Conservation (phyloP, 768 basidiomycete species). For the Psilocybe subaeruginosa region DNA sequence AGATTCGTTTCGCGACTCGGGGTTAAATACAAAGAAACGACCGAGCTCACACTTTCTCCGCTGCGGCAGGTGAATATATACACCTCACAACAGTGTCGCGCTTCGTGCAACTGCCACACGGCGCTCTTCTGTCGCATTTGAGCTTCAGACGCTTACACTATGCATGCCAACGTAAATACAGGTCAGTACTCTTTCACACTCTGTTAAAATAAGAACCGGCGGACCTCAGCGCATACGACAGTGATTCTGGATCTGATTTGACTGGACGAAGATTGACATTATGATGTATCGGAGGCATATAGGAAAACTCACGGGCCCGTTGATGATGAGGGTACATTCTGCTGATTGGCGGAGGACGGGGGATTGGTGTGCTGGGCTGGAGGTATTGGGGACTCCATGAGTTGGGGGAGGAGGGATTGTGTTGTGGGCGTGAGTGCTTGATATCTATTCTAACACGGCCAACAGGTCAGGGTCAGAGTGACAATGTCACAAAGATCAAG, state of each 20-base stretch:
- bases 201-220: slow-evolving; percentile 18
- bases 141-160: slow-evolving; percentile 90
- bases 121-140: slow-evolving; percentile 79
- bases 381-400: slow-evolving; percentile 13
- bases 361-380: slow-evolving; percentile 6
- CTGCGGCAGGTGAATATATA: slow-evolving; percentile 79
- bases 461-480: slow-evolving; percentile 1
- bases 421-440: slow-evolving; percentile 4
- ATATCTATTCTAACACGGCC: slow-evolving; percentile 9
- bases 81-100: slow-evolving; percentile 76
- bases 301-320: slow-evolving; percentile 18
- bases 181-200: neutral
- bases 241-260: slow-evolving; percentile 72
- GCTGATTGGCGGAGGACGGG: neutral
- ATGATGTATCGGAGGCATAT: slow-evolving; percentile 3
- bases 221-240: slow-evolving; percentile 81
- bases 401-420: slow-evolving; percentile 4
- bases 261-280: slow-evolving; percentile 38
- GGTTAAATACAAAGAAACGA: slow-evolving; percentile 6
- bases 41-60: slow-evolving; percentile 72
- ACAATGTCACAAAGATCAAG: neutral
- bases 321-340: slow-evolving; percentile 14
- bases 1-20: slow-evolving; percentile 1
- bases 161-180: neutral
- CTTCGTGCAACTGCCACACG: slow-evolving; percentile 79